Base-by-base conservation (phyloP, 768 basidiomycete species). In the Tulasnella sp. region DNA sequence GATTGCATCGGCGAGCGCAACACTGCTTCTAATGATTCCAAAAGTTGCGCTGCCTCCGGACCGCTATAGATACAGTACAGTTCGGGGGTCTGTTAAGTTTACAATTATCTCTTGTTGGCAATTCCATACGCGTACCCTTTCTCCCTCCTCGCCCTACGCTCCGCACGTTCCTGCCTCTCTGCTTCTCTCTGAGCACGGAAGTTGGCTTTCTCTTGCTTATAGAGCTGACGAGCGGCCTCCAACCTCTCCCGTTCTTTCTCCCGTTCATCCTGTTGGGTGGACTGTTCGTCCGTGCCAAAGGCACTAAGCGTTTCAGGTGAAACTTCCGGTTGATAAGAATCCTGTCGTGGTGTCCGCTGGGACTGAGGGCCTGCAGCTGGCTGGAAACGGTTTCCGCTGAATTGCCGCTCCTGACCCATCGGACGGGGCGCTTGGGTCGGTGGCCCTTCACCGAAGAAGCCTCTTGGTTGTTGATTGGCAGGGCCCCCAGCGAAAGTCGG, bases 121-220 rank as follows among this genome's bases (percentile, higher is more conserved):
- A 21, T 5, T n/a, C 47, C 21, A 7, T 44, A 24, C 30, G 27
- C 55, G 30, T 56, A 56, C 55, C 55, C 55, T 43, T 56, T 56
- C 41, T 56, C 34, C 38, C 45, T 27, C 29, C 34, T 34, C 34
- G 41, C 45, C 13, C 30, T 56, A 13, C 55, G 38, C n/a, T 56
- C 55, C 15, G 24, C 55, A 10, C 55, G 55, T 26, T 56, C 55
- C 19, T 23, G 41, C n/a, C 55, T 56, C 41, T 56, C 42, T 2
- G 41, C 55, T 47, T 56, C 43, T 17, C 45, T 34, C 55, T 56
- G 55, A 5, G 55, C 55, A 13, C 55, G 41, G 42, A 56, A 56
- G 2, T 34, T 26, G 15, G 55, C 55, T 19, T 48, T 56, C 41
- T 56, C 51, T 32, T 34, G 32, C 32, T 53, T 53, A 38, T 53